Conservation (phyloP, 1,284 basidiomycete species). For the Tilletia indica region DNA sequence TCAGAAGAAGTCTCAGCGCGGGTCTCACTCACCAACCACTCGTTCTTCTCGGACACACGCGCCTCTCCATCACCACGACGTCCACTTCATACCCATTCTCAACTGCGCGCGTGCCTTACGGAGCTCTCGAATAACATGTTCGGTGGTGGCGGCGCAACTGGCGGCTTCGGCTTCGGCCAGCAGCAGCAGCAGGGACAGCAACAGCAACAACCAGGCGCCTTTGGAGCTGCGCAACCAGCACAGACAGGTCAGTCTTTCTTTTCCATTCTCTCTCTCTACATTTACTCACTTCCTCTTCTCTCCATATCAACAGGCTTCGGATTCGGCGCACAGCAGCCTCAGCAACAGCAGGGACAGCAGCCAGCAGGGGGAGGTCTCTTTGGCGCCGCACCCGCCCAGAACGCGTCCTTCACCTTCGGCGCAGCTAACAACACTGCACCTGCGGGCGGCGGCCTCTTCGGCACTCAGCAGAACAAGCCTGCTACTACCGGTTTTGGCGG, state of each 20-base stretch:
- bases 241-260: not conserved
- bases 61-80: too few species aligned
- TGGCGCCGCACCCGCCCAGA: constrained; percentile 28
- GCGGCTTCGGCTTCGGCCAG: constrained; percentile 17
- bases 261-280: not conserved
- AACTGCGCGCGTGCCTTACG: too few species aligned
- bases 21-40: too few species aligned
- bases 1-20: too few species aligned
- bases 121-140: not conserved
- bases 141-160: not conserved
- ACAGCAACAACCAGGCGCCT: not conserved
- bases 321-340: constrained; percentile 11
- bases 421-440: not conserved
- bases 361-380: constrained; percentile 33
- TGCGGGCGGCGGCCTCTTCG: constrained; percentile 48
- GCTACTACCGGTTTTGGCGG: constrained; percentile 36
- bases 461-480: constrained; percentile 53
- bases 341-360: constrained; percentile 13
- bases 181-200: constrained; percentile 12
- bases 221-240: constrained; percentile 1
- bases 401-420: constrained; percentile 5
- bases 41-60: too few species aligned
- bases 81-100: too few species aligned
- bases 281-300: not conserved
- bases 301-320: constrained; percentile 10